Conservation (phyloP, 1,284 basidiomycete species). For the Cutaneotrichosporon dermatis region DNA sequence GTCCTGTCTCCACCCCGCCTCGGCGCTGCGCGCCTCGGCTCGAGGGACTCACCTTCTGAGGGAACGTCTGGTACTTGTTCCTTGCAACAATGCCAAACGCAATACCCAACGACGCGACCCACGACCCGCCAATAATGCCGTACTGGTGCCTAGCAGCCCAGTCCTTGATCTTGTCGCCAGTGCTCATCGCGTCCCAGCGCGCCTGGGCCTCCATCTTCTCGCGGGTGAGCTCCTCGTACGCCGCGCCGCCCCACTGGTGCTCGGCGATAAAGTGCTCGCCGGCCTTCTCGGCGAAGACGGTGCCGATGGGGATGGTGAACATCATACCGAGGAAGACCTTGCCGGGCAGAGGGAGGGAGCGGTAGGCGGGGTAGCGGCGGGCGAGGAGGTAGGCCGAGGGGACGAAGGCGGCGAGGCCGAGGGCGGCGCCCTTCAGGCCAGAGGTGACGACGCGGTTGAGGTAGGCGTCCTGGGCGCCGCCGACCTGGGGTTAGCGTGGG, state of each 20-base stretch:
- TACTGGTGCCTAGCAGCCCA: slow-evolving; percentile 75
- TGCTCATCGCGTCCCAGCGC: slow-evolving; percentile 60
- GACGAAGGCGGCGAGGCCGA: slow-evolving; percentile 39
- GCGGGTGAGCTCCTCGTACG: slow-evolving; percentile 58
- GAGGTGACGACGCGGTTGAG: slow-evolving; percentile 36
- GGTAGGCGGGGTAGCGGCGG: slow-evolving; percentile 60
- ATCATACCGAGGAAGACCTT: slow-evolving; percentile 69
- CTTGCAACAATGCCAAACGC: slow-evolving; percentile 69
- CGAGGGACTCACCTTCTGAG: slow-evolving; percentile 50
- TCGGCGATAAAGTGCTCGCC: slow-evolving; percentile 65
- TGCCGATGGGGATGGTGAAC: slow-evolving; percentile 63
- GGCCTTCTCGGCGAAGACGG: slow-evolving; percentile 73
- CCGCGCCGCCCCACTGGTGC: slow-evolving; percentile 62
- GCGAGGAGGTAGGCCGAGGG: slow-evolving; percentile 61
- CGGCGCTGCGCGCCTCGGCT: background rate
- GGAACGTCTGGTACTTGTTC: slow-evolving; percentile 50
- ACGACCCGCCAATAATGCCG: slow-evolving; percentile 67
- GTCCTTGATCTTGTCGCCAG: slow-evolving; percentile 62
- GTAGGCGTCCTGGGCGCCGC: slow-evolving; percentile 26
- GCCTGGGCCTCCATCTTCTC: slow-evolving; percentile 54
- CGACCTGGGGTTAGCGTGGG: background rate
- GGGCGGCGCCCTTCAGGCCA: slow-evolving; percentile 31
- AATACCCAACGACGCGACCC: slow-evolving; percentile 68
- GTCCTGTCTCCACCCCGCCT: no score
- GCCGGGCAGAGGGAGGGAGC: slow-evolving; percentile 64